These are phyloP conservation scores for Aspergillus sojae DNA, from an alignment of 2,329 filamentous ascomycete genomes.

Conservation along the genomic window DNA sequence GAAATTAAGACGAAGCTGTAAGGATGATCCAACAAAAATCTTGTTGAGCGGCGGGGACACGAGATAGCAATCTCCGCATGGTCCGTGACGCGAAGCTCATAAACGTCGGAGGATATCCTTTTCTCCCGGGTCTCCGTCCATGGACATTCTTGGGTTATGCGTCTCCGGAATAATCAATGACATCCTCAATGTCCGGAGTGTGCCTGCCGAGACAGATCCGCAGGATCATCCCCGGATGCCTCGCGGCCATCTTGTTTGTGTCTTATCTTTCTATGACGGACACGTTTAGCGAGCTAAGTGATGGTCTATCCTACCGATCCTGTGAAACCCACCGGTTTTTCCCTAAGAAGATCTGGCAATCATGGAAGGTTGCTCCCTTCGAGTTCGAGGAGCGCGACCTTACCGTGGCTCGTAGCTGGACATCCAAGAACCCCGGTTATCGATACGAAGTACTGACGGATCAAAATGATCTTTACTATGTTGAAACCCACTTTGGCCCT, in stretches of 20 bases:
- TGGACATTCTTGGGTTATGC: not conserved
- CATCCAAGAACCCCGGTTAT: conserved; percentile 65
- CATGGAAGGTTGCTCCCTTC: conserved; percentile 71
- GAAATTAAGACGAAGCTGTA: not conserved
- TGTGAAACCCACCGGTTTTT: conserved; percentile 40
- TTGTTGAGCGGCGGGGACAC: not conserved
- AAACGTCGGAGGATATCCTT: not conserved
- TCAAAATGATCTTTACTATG: conserved; percentile 66
- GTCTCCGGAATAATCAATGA: not conserved
- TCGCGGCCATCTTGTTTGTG: not conserved
- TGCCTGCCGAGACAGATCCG: conserved; percentile 2
- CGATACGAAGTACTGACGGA: conserved; percentile 73
- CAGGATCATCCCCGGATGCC: conserved; percentile 2
- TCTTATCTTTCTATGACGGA: conserved; percentile 5
- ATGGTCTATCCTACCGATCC: not conserved
- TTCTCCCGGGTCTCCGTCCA: not conserved
- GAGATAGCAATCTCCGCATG: conserved; percentile 2
- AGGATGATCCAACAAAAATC: conserved; percentile 1
- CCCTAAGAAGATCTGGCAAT: conserved; percentile 74
- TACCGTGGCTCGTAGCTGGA: conserved; percentile 65
- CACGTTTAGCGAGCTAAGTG: conserved; percentile 2
- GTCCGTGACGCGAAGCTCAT: not conserved
- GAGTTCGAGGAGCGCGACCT: conserved; percentile 67
- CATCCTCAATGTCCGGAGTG: conserved; percentile 1
- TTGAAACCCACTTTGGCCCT: conserved; percentile 68